Conservation (phyloP, 192 early-diverging fungal genomes). For the Podila epigama region DNA sequence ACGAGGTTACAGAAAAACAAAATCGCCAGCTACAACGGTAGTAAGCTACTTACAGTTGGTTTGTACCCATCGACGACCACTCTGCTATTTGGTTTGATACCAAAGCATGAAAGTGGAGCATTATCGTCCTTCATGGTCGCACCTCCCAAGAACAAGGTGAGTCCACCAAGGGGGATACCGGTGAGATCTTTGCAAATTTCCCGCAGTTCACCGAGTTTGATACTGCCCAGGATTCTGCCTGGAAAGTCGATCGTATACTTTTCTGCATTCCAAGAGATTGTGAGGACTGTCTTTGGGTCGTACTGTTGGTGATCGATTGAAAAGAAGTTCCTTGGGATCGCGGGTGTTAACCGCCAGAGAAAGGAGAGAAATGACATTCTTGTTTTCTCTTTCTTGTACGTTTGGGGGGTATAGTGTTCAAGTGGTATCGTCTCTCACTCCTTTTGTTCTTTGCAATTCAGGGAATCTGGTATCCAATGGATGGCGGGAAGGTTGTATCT, state of each 20-base stretch:
- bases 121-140: slow-evolving; percentile 81
- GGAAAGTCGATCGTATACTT: slow-evolving; percentile 48
- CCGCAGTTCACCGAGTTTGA: slow-evolving; percentile 78
- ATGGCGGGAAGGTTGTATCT: too few species aligned
- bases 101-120: slow-evolving; percentile 72
- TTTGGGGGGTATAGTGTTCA: too few species aligned
- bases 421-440: too few species aligned
- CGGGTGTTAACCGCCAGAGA: slow-evolving; percentile 46
- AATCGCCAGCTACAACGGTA: too few species aligned
- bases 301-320: slow-evolving; percentile 11
- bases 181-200: slow-evolving; percentile 76
- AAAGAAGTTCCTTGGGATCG: slow-evolving; percentile 33
- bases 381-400: too few species aligned
- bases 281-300: slow-evolving; percentile 31
- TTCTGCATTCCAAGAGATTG: slow-evolving; percentile 30
- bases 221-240: slow-evolving; percentile 51
- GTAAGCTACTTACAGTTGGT: slow-evolving; percentile 65
- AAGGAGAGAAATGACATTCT: slow-evolving; percentile 47
- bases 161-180: slow-evolving; percentile 76
- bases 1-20: too few species aligned
- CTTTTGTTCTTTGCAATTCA: too few species aligned
- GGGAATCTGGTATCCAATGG: too few species aligned
- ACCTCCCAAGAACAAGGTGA: slow-evolving; percentile 78
- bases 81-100: slow-evolving; percentile 75
- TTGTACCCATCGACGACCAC: slow-evolving; percentile 77